Percentiles rank a stretch among this genome's conserved stretches.
Conservation (phyloP, 805 yeast species). For the Candida sithepensis region DNA sequence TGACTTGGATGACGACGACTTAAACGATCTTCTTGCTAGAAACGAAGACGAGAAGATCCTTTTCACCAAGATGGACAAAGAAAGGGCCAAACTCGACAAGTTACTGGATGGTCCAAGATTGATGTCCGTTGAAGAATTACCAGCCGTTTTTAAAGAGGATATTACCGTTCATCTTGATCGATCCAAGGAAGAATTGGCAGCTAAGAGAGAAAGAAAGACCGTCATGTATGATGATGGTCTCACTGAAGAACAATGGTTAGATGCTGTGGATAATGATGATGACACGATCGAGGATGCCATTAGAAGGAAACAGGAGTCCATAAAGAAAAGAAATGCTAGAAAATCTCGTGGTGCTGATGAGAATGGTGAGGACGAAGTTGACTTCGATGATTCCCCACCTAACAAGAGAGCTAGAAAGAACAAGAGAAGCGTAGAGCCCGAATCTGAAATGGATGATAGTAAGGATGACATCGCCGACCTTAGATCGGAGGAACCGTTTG, state of each 20-base stretch:
- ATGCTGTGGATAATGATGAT: constrained; percentile 72
- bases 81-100: constrained; percentile 40
- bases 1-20: constrained; percentile 63
- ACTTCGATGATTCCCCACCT: constrained; percentile 5
- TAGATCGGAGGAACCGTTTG: constrained; percentile 15
- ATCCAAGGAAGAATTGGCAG: constrained; percentile 42
- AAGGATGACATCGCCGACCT: constrained; percentile 8
- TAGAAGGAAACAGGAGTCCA: constrained; percentile 43
- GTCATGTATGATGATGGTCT: constrained; percentile 63
- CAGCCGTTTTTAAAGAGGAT: constrained; percentile 71
- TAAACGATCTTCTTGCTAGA: constrained; percentile 70
- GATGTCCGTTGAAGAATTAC: constrained; percentile 68
- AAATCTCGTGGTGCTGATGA: constrained; percentile 24
- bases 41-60: constrained; percentile 54
- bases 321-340: constrained; percentile 37
- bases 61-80: constrained; percentile 59
- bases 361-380: constrained; percentile 11
- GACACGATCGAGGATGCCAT: constrained; percentile 61
- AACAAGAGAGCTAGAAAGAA: constrained; percentile 3
- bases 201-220: constrained; percentile 62
- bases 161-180: constrained; percentile 41
- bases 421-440: constrained; percentile 1
- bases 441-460: constrained; percentile 3
- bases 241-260: constrained; percentile 76
- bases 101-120: constrained; percentile 42